phyloP scores from a whole-genome alignment of 2,329 filamentous ascomycete species.

The Paecilomyces formosus region DNA sequence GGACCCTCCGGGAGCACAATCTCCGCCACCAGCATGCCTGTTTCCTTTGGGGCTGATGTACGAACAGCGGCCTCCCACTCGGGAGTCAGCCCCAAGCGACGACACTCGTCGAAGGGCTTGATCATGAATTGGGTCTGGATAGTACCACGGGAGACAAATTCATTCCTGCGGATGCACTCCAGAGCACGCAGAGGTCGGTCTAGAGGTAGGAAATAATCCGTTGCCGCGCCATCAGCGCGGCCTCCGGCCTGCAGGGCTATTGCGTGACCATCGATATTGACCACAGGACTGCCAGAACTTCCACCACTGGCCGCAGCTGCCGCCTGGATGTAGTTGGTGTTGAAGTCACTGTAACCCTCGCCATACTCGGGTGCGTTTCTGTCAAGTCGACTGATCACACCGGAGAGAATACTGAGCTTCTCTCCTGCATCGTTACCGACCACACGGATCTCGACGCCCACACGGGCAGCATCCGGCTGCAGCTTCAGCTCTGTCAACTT shows the following conservation, averaged over 20 bases:
- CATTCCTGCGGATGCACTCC: conserved; percentile 70
- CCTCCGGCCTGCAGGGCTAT: conserved; percentile 92
- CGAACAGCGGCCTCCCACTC: conserved; percentile 83
- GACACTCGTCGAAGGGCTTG: conserved; percentile 96
- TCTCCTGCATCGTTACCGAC: conserved; percentile 98
- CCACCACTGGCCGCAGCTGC: conserved; percentile 94
- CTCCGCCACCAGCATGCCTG: conserved; percentile 93
- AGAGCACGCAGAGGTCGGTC: conserved; percentile 84
- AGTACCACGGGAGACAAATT: conserved; percentile 78
- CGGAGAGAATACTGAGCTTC: conserved; percentile 94
- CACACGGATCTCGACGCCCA: conserved; percentile 90
- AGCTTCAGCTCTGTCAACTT: conserved; percentile 71
- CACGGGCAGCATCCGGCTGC: conserved; percentile 74
- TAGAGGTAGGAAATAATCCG: conserved; percentile 92
- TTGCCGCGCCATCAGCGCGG: conserved; percentile 87
- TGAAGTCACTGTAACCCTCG: conserved; percentile 98
- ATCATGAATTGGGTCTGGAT: conserved; percentile 96
- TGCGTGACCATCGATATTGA: conserved; percentile 87
- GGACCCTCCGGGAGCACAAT: conserved; percentile 89
- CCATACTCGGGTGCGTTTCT: conserved; percentile 96
- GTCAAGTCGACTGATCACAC: conserved; percentile 92
- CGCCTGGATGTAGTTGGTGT: conserved; percentile 92
- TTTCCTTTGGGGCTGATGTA: conserved; percentile 80
- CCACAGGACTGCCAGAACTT: conserved; percentile 95
- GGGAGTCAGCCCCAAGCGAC: conserved; percentile 73